Conservation (phyloP, 805 yeast genomes). For the Yamadazyma kitorensis region DNA sequence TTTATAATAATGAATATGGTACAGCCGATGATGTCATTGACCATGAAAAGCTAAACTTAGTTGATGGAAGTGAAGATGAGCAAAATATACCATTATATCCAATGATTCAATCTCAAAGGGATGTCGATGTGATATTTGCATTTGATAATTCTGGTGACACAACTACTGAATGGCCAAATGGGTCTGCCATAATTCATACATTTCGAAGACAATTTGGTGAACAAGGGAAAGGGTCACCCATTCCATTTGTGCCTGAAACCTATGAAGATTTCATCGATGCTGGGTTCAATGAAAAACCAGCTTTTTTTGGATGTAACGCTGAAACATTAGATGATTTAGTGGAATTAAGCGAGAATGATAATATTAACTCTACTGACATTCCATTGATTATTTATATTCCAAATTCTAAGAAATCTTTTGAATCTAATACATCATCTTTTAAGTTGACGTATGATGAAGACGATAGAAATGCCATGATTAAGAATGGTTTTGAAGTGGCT, state of each 20-base stretch:
- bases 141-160: slow-evolving; percentile 44
- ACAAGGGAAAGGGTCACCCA: slow-evolving; percentile 58
- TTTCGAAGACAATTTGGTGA: slow-evolving; percentile 31
- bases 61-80: slow-evolving; percentile 44
- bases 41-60: slow-evolving; percentile 33
- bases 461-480: slow-evolving; percentile 57
- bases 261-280: slow-evolving; percentile 52
- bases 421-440: slow-evolving; percentile 71
- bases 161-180: slow-evolving; percentile 39
- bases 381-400: slow-evolving; percentile 78
- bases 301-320: slow-evolving; percentile 82
- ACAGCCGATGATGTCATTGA: slow-evolving; percentile 16
- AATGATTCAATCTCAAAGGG: slow-evolving; percentile 33
- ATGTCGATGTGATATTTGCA: slow-evolving; percentile 40
- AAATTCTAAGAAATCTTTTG: slow-evolving; percentile 61
- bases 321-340: slow-evolving; percentile 53
- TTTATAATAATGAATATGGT: slow-evolving; percentile 21
- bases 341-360: slow-evolving; percentile 18
- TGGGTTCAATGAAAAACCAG: slow-evolving; percentile 65
- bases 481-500: slow-evolving; percentile 73
- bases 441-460: slow-evolving; percentile 58
- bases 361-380: slow-evolving; percentile 24
- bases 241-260: slow-evolving; percentile 77
- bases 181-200: slow-evolving; percentile 35
- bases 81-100: slow-evolving; percentile 43